Conservation (phyloP, 768 basidiomycete genomes). For the Amanita polypyramis region DNA sequence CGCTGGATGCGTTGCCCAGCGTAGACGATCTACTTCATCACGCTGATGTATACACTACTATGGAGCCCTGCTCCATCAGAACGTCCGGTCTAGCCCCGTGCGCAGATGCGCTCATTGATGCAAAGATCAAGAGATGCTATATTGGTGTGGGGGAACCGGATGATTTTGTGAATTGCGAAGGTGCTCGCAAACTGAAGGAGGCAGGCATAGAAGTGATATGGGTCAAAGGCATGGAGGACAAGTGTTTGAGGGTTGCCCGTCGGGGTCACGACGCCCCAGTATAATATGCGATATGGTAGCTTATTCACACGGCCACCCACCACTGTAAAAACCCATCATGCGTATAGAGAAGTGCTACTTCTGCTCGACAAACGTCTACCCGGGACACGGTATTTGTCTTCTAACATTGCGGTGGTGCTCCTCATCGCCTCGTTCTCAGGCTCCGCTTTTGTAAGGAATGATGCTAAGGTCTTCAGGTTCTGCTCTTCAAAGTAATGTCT, state of each 20-base stretch:
- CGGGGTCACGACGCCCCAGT: slow-evolving; percentile 36
- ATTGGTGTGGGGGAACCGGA: slow-evolving; percentile 87
- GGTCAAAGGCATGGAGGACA: slow-evolving; percentile 61
- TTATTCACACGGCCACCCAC: slow-evolving; percentile 1
- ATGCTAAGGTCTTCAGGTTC: slow-evolving; percentile 96
- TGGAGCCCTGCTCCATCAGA: slow-evolving; percentile 91
- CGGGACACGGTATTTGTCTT: slow-evolving; percentile 66
- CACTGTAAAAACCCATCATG: slow-evolving; percentile 34
- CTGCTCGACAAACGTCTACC: slow-evolving; percentile 94
- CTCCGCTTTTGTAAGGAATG: slow-evolving; percentile 94
- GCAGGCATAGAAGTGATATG: slow-evolving; percentile 72
- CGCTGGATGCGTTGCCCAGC: slow-evolving; percentile 11
- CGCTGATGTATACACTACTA: slow-evolving; percentile 83
- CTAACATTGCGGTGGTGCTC: neutral
- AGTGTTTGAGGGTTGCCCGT: slow-evolving; percentile 76
- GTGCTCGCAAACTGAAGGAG: slow-evolving; percentile 58
- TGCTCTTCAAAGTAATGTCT: slow-evolving; percentile 86
- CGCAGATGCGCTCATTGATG: slow-evolving; percentile 69
- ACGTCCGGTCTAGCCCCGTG: slow-evolving; percentile 84
- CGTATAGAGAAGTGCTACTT: slow-evolving; percentile 98
- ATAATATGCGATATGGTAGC: neutral
- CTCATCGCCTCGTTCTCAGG: slow-evolving; percentile 30
- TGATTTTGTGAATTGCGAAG: slow-evolving; percentile 93
- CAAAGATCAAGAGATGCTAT: slow-evolving; percentile 63
- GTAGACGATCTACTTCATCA: slow-evolving; percentile 32